phyloP scores from a whole-genome alignment of 2,329 filamentous ascomycete genomes.

The Fusarium acutatum region DNA sequence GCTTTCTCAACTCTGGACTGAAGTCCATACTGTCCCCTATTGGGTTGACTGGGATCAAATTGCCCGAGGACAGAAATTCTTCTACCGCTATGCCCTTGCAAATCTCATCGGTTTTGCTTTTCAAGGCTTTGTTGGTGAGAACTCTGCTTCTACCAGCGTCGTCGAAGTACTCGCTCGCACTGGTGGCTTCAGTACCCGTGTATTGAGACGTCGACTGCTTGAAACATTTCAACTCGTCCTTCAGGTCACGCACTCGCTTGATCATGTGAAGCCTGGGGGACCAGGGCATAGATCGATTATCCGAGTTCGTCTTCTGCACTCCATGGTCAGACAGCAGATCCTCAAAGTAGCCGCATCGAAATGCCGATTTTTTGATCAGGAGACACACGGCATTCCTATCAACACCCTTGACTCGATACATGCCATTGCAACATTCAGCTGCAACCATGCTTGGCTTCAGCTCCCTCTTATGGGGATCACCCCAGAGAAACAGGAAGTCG shows the following conservation, averaged over 20 bases:
- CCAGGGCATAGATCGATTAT: constrained; percentile 68
- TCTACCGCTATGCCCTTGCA: constrained; percentile 73
- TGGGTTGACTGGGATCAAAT: constrained; percentile 77
- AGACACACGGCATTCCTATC: constrained; percentile 68
- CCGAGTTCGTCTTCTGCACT: constrained; percentile 71
- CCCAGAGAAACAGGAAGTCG: constrained; percentile 63
- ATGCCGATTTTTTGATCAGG: constrained; percentile 65
- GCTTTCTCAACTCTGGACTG: constrained; percentile 31
- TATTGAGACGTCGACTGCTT: constrained; percentile 66
- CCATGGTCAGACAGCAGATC: constrained; percentile 70
- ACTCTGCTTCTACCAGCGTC: constrained; percentile 62
- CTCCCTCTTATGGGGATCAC: constrained; percentile 71
- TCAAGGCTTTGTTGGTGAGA: constrained; percentile 50
- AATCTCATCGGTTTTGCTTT: constrained; percentile 61
- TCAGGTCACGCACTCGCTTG: constrained; percentile 67
- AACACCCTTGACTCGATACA: constrained; percentile 72
- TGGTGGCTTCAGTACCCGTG: constrained; percentile 70
- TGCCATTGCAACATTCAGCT: constrained; percentile 71
- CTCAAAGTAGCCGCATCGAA: constrained; percentile 61
- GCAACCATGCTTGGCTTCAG: constrained; percentile 67
- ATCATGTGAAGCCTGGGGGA: constrained; percentile 68
- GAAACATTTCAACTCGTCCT: constrained; percentile 54
- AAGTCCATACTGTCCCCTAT: constrained; percentile 66
- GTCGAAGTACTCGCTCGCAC: constrained; percentile 73
- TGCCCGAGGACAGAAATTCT: constrained; percentile 65